Evolutionary conservation across 2,329 filamentous ascomycete genomes (phyloP).

Genomic region (Arthrinium puccinioides): DNA sequence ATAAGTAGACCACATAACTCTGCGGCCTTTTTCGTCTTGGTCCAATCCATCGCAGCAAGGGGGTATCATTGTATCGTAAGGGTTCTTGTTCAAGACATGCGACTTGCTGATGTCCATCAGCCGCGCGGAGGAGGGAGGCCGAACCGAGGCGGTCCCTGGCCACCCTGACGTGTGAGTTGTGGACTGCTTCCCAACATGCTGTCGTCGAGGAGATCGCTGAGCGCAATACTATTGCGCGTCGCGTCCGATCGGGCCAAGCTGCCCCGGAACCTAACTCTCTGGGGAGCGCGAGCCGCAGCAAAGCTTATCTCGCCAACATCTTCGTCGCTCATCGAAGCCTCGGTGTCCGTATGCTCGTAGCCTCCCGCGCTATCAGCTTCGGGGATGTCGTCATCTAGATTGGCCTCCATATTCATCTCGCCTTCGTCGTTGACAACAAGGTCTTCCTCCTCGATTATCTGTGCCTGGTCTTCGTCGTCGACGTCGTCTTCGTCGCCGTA

Average conservation of each 20-base stretch:
- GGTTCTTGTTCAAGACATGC: too few relatives aligned
- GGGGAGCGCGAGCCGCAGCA: constrained; percentile 21
- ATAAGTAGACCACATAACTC: too few relatives aligned
- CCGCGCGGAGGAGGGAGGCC: too few relatives aligned
- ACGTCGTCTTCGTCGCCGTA: constrained; percentile 47
- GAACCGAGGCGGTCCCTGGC: too few relatives aligned
- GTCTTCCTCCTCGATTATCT: constrained; percentile 58
- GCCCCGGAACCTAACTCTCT: constrained; percentile 23
- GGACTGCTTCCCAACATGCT: constrained; percentile 53
- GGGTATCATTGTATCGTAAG: too few relatives aligned
- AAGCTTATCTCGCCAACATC: constrained; percentile 30
- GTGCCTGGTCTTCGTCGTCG: constrained; percentile 48
- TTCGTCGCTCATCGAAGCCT: constrained; percentile 49
- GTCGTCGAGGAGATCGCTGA: constrained; percentile 48
- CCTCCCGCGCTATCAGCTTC: constrained; percentile 53
- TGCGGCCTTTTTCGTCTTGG: too few relatives aligned
- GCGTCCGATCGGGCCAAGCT: constrained; percentile 32
- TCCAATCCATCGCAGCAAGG: too few relatives aligned
- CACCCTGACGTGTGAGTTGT: constrained; percentile 28
- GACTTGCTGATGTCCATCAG: too few relatives aligned
- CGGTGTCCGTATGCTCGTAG: constrained; percentile 75
- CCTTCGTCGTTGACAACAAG: constrained; percentile 27
- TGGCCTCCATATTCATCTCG: constrained; percentile 55
- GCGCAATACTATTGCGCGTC: constrained; percentile 46
- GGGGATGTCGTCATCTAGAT: constrained; percentile 65